phyloP scores from a whole-genome alignment of 1,139 yeast genomes.

The Geotrichum cucujoidarum region DNA sequence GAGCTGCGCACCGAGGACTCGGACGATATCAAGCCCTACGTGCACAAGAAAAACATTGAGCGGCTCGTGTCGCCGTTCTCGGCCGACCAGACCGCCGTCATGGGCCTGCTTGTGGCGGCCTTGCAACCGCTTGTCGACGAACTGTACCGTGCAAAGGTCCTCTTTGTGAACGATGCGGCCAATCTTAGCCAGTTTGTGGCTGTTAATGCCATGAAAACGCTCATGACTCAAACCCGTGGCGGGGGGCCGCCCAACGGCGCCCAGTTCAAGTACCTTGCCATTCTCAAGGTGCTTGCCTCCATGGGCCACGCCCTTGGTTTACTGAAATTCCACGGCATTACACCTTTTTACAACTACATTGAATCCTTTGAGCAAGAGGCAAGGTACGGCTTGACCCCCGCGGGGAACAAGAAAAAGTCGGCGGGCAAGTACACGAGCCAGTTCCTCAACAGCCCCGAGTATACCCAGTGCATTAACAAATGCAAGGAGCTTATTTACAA shows the following conservation, averaged over 20 bases:
- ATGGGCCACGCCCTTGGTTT: conserved; percentile 56
- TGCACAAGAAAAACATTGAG: conserved; percentile 64
- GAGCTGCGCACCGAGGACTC: conserved; percentile 86
- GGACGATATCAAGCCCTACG: conserved; percentile 70
- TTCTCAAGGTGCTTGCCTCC: conserved; percentile 53
- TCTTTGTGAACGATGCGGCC: conserved; percentile 59
- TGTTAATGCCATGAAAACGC: conserved; percentile 60
- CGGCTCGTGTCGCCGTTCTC: conserved; percentile 53
- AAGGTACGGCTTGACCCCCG: background rate
- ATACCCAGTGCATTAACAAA: conserved; percentile 43
- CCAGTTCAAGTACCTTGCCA: conserved; percentile 29
- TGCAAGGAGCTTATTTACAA: conserved; percentile 43
- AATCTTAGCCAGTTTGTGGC: conserved; percentile 68
- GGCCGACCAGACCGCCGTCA: conserved; percentile 49
- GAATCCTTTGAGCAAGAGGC: conserved; percentile 18
- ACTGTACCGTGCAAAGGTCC: conserved; percentile 55
- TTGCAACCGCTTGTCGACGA: conserved; percentile 57
- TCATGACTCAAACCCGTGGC: conserved; percentile 25
- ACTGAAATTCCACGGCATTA: conserved; percentile 74
- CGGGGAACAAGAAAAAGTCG: conserved; percentile 22
- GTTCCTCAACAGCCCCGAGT: conserved; percentile 51
- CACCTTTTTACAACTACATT: conserved; percentile 58
- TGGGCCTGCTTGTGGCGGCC: conserved; percentile 54
- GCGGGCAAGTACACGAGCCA: conserved; percentile 29
- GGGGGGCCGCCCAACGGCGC: conserved; percentile 22